These are phyloP conservation scores for Trametes cubensis DNA, from an alignment of 768 basidiomycete genomes.

Conservation along the genomic window DNA sequence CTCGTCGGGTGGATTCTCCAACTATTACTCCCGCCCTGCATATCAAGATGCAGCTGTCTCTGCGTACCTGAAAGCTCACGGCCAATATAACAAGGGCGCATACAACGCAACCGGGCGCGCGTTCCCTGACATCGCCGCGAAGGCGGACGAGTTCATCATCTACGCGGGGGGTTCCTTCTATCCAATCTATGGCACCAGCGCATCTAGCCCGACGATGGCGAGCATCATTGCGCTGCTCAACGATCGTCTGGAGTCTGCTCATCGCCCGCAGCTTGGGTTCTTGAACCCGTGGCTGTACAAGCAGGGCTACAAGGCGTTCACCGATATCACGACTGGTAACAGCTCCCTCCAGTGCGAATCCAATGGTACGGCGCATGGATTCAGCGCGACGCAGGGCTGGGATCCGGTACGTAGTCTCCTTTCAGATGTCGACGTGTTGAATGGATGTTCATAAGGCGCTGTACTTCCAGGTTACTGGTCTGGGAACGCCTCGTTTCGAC, in stretches of 20 bases:
- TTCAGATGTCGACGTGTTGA: neutral
- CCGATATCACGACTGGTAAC: conserved; percentile 23
- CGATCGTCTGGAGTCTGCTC: conserved; percentile 32
- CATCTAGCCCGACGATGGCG: conserved; percentile 63
- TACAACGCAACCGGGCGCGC: conserved; percentile 43
- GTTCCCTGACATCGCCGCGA: conserved; percentile 51
- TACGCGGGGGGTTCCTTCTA: conserved; percentile 29
- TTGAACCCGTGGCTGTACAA: conserved; percentile 40
- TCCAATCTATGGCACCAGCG: conserved; percentile 57
- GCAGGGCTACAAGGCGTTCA: conserved; percentile 29
- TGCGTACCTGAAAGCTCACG: conserved; percentile 38
- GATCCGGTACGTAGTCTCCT: conserved; percentile 32
- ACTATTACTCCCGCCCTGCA: conserved; percentile 34
- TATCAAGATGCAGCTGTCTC: conserved; percentile 45
- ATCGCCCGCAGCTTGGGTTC: conserved; percentile 37
- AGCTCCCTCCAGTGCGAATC: conserved; percentile 29
- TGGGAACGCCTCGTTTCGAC: too few species aligned
- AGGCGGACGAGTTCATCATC: conserved; percentile 33
- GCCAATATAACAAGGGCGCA: conserved; percentile 30
- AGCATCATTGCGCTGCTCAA: conserved; percentile 60
- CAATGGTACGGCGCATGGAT: conserved; percentile 34
- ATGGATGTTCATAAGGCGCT: neutral
- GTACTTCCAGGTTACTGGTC: too few species aligned
- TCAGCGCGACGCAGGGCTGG: conserved; percentile 36
- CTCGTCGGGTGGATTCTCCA: conserved; percentile 41